Conservation (phyloP, 495 filamentous ascomycete species). For the Xylaria venustula region DNA sequence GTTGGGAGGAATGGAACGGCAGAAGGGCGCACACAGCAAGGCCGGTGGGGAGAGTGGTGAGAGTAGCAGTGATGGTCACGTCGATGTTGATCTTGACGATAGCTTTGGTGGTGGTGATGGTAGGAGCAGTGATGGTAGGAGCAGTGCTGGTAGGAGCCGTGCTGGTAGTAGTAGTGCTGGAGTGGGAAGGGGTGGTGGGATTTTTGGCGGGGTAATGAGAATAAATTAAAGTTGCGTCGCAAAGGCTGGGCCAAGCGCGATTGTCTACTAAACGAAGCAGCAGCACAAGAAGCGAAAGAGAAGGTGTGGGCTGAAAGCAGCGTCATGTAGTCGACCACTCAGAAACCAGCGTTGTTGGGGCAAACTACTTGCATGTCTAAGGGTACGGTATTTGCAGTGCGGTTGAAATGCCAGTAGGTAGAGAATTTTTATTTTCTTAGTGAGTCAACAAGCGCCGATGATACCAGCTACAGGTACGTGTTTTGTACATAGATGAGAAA, state of each 20-base stretch:
- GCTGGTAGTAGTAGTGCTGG: too few relatives aligned
- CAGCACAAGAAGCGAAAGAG: conserved; percentile 5
- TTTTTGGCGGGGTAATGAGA: conserved; percentile 20
- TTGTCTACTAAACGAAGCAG: not conserved
- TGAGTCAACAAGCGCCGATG: conserved; percentile 17
- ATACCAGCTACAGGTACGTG: too few relatives aligned
- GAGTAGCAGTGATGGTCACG: not conserved
- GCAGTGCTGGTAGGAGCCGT: too few relatives aligned
- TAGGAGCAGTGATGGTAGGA: too few relatives aligned
- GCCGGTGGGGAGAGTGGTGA: not conserved
- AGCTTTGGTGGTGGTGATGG: not conserved
- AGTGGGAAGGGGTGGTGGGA: not conserved
- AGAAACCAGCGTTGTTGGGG: not conserved
- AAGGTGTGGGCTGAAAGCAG: not conserved
- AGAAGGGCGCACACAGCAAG: not conserved
- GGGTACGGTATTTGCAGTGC: not conserved
- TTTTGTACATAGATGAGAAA: too few relatives aligned
- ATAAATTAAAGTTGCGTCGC: conserved; percentile 24
- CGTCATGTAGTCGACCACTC: conserved; percentile 6
- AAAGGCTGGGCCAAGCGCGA: conserved; percentile 12
- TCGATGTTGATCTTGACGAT: not conserved
- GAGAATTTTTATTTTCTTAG: not conserved
- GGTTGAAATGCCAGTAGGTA: not conserved
- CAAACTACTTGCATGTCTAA: not conserved
- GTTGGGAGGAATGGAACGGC: not conserved